phyloP scores from a whole-genome alignment of 2,329 filamentous ascomycete genomes.

The Didymella pinodella region DNA sequence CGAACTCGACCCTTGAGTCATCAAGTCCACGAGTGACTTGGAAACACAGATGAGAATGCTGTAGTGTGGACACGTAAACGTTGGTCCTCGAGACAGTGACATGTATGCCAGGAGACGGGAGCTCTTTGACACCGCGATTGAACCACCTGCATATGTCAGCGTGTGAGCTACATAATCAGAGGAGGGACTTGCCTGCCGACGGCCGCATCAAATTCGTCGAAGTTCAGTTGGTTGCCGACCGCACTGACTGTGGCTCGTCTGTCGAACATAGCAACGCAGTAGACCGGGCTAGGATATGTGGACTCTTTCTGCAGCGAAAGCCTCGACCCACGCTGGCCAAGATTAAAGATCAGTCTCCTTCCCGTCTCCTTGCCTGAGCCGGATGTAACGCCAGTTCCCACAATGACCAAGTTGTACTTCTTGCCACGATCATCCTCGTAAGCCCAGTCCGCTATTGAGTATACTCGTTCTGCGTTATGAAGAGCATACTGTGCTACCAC shows the following conservation, averaged over 20 bases:
- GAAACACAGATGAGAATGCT: constrained; percentile 62
- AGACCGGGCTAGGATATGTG: constrained; percentile 41
- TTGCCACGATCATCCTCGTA: constrained; percentile 63
- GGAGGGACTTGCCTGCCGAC: constrained; percentile 29
- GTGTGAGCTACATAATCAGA: neutral
- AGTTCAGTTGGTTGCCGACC: constrained; percentile 36
- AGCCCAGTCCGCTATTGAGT: constrained; percentile 70
- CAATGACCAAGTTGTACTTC: constrained; percentile 69
- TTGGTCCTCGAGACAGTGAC: constrained; percentile 57
- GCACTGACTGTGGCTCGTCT: constrained; percentile 37
- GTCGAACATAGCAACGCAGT: constrained; percentile 41
- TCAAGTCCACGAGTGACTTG: constrained; percentile 50
- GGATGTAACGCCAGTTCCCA: constrained; percentile 57
- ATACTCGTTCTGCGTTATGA: constrained; percentile 65
- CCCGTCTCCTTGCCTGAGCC: constrained; percentile 34
- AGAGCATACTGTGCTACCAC: constrained; percentile 64
- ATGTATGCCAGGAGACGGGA: constrained; percentile 60
- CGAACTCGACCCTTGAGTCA: constrained; percentile 30
- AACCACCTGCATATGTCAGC: constrained; percentile 48
- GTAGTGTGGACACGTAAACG: constrained; percentile 63
- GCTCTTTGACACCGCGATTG: constrained; percentile 48
- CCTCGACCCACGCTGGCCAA: constrained; percentile 54
- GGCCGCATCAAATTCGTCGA: constrained; percentile 41
- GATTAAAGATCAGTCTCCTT: constrained; percentile 42
- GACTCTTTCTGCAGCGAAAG: constrained; percentile 58